Evolutionary conservation across 257 asterid species (phyloP).

Genomic region (Ehretia macrophylla): DNA sequence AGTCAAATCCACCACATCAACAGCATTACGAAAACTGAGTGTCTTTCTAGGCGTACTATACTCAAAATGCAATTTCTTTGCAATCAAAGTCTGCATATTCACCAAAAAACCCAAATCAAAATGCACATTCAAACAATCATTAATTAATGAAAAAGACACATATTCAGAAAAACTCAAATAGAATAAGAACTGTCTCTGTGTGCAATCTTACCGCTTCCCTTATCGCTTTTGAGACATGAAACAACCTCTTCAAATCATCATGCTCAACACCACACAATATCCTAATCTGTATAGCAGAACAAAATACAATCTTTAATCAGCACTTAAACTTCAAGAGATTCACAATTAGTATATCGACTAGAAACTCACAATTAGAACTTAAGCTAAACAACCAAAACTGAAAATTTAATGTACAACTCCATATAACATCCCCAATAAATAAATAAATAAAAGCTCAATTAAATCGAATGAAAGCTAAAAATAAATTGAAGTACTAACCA

Average conservation of each 20-base stretch:
- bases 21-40: constrained; percentile 19
- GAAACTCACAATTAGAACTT: neutral
- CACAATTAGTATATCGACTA: no score
- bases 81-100: constrained; percentile 49
- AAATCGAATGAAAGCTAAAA: neutral
- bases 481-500: constrained; percentile 10
- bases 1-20: constrained; percentile 15
- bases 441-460: no score
- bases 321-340: no score
- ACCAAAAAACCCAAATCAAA: neutral
- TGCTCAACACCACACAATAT: constrained; percentile 78
- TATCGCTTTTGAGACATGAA: constrained; percentile 48
- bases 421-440: neutral
- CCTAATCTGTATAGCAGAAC: constrained; percentile 42
- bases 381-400: constrained; percentile 1
- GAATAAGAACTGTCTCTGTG: neutral
- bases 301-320: neutral
- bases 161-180: neutral
- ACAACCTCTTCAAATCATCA: constrained; percentile 66
- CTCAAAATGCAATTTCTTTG: constrained; percentile 59
- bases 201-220: constrained; percentile 52
- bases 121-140: neutral
- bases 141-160: neutral
- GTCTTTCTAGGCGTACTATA: constrained; percentile 64
- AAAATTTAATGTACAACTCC: neutral